A percentile compares a stretch with the other conserved stretches of the same genome.
phyloP scores from a whole-genome alignment of 768 basidiomycete species.

The Lentinula edodes region DNA sequence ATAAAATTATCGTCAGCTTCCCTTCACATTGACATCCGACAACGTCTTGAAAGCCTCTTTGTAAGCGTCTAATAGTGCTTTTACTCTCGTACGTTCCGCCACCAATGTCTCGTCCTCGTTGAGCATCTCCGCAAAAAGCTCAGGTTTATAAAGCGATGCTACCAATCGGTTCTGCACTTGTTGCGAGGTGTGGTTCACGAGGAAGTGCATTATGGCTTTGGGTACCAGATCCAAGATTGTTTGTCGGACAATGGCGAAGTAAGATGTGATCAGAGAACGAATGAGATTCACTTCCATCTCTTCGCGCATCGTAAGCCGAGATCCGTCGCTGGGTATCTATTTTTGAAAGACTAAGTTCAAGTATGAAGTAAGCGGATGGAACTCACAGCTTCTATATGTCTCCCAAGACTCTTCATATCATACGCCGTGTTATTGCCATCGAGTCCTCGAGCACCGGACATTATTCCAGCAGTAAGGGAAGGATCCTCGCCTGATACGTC shows the following conservation, averaged over 20 bases:
- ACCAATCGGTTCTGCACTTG: conserved; percentile 96
- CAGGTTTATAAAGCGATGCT: conserved; percentile 91
- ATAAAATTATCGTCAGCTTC: conserved; percentile 26
- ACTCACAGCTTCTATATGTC: conserved; percentile 95
- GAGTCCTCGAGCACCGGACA: conserved; percentile 60
- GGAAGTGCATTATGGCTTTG: conserved; percentile 97
- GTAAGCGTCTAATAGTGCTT: conserved; percentile 93
- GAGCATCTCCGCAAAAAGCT: conserved; percentile 83
- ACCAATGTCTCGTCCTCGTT: conserved; percentile 96
- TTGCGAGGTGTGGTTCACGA: conserved; percentile 95
- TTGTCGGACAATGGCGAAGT: conserved; percentile 94
- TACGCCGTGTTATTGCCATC: conserved; percentile 83
- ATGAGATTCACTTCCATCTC: conserved; percentile 97
- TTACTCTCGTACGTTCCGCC: conserved; percentile 88
- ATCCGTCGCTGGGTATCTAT: conserved; percentile 58
- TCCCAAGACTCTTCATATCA: conserved; percentile 98
- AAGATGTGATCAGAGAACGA: conserved; percentile 89
- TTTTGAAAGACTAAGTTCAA: conserved; percentile 7
- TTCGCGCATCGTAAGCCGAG: conserved; percentile 71
- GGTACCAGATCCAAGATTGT: conserved; percentile 96
- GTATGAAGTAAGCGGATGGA: conserved; percentile 1
- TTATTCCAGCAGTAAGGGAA: conserved; percentile 49
- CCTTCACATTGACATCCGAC: conserved; percentile 76
- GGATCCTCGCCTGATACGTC: conserved; percentile 57
- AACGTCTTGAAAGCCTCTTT: conserved; percentile 89